Evolutionary conservation across 1,139 yeast genomes (phyloP).

Genomic region (Taphrina pruni): DNA sequence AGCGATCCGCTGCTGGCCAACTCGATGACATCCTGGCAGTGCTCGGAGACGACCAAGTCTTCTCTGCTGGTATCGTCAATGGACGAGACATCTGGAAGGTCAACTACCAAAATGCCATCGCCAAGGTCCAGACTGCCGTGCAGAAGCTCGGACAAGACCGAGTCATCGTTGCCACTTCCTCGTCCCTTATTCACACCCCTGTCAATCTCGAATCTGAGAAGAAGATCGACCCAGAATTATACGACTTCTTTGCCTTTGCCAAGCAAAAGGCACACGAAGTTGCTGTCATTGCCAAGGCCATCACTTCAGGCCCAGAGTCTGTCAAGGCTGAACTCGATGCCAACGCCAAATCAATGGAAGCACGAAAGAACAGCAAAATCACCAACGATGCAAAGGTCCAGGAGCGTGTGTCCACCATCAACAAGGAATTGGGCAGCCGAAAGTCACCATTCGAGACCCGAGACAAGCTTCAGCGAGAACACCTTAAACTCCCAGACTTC

Average conservation of each 20-base stretch:
- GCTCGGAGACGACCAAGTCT: constrained; percentile 69
- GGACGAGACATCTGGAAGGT: constrained; percentile 99
- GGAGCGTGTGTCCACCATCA: constrained; percentile 81
- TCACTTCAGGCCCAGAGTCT: constrained; percentile 69
- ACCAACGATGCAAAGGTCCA: constrained; percentile 92
- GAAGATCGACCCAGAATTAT: constrained; percentile 86
- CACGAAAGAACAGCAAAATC: constrained; percentile 84
- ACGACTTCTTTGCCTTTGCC: constrained; percentile 98
- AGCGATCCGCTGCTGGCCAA: constrained; percentile 83
- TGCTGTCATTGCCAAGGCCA: constrained; percentile 86
- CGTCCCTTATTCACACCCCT: constrained; percentile 97
- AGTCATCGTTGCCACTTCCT: constrained; percentile 90
- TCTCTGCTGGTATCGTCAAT: constrained; percentile 95
- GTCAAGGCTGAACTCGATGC: constrained; percentile 69
- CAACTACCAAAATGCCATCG: constrained; percentile 85
- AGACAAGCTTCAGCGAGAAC: constrained; percentile 81
- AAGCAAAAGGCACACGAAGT: constrained; percentile 94
- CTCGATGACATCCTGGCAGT: constrained; percentile 77
- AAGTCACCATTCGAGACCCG: constrained; percentile 83
- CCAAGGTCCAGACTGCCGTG: constrained; percentile 78
- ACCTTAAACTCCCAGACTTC: constrained; percentile 94
- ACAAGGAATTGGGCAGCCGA: constrained; percentile 77
- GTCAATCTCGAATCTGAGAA: constrained; percentile 91
- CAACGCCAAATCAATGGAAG: constrained; percentile 82
- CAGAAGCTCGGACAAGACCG: constrained; percentile 85